These are phyloP conservation scores for Neurospora hispaniola DNA, from an alignment of 495 filamentous ascomycete species.

Conservation along the genomic window DNA sequence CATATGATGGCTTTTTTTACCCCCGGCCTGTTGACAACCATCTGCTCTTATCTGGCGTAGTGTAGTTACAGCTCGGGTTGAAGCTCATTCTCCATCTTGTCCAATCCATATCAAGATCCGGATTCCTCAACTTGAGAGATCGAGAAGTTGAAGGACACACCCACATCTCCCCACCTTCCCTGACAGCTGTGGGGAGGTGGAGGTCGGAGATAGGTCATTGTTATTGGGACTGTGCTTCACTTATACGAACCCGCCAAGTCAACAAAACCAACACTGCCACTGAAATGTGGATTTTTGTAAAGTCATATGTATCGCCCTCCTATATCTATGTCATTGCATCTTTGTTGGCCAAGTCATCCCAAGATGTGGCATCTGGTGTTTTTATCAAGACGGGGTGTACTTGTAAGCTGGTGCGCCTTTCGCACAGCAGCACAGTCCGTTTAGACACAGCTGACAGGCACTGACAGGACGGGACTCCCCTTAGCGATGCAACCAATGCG, in stretches of 20 bases:
- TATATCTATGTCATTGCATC: no score
- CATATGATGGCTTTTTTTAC: not conserved
- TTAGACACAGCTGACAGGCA: not conserved
- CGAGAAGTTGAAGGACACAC: not conserved
- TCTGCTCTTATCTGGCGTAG: not conserved
- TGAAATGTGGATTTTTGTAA: no score
- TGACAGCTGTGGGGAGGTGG: not conserved
- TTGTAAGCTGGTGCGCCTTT: not conserved
- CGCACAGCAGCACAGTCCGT: not conserved
- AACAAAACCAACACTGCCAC: not conserved
- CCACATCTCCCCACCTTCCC: not conserved
- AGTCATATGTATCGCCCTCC: no score
- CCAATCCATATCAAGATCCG: not conserved
- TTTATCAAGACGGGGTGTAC: no score
- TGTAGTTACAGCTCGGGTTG: not conserved
- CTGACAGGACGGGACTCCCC: not conserved
- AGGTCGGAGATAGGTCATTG: not conserved
- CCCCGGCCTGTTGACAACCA: slow-evolving; percentile 15
- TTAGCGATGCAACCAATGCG: not conserved
- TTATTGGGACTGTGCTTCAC: not conserved
- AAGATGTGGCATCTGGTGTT: no score
- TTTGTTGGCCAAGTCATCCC: no score
- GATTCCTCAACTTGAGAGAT: not conserved
- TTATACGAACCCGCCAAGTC: not conserved
- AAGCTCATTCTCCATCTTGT: not conserved